These are phyloP conservation scores for Adenanthera pavonina DNA, from an alignment of 306 rosid genomes.

Conservation along the genomic window DNA sequence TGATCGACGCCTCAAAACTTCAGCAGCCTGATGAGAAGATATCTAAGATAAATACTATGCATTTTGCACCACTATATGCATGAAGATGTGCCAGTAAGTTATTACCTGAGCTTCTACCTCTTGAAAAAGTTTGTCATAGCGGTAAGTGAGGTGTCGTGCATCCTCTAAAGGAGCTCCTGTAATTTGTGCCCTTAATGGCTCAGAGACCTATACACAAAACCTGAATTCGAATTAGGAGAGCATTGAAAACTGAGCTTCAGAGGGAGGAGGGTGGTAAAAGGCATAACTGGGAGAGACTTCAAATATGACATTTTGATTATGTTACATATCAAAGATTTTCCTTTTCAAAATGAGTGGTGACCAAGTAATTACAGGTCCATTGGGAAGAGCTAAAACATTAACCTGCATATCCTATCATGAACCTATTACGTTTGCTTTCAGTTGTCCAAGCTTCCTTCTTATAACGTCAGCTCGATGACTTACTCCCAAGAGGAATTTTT, in stretches of 20 bases:
- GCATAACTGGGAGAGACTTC: constrained; percentile 33
- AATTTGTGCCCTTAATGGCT: constrained; percentile 85
- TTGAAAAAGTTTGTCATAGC: constrained; percentile 82
- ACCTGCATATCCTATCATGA: not conserved
- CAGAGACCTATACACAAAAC: constrained; percentile 71
- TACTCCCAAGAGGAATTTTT: not conserved
- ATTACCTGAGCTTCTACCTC: constrained; percentile 88
- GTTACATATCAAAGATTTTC: not conserved
- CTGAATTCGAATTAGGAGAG: constrained; percentile 64
- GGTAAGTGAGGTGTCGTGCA: constrained; percentile 90
- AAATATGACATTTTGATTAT: constrained; percentile 33
- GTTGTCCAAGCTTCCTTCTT: not conserved
- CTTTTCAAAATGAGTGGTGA: not conserved
- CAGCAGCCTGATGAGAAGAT: constrained; percentile 76
- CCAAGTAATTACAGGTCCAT: constrained; percentile 5
- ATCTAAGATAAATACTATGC: constrained; percentile 44
- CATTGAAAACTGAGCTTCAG: not conserved
- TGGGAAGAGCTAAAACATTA: not conserved
- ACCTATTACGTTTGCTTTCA: not conserved
- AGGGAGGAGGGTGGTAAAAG: constrained; percentile 2
- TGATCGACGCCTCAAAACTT: constrained; percentile 87
- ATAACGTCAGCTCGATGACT: not conserved
- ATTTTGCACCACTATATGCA: constrained; percentile 42
- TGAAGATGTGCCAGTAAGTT: constrained; percentile 37
- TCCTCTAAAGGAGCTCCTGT: constrained; percentile 96